Conservation (phyloP, 441 rosid species). For the Theobroma grandiflorum region DNA sequence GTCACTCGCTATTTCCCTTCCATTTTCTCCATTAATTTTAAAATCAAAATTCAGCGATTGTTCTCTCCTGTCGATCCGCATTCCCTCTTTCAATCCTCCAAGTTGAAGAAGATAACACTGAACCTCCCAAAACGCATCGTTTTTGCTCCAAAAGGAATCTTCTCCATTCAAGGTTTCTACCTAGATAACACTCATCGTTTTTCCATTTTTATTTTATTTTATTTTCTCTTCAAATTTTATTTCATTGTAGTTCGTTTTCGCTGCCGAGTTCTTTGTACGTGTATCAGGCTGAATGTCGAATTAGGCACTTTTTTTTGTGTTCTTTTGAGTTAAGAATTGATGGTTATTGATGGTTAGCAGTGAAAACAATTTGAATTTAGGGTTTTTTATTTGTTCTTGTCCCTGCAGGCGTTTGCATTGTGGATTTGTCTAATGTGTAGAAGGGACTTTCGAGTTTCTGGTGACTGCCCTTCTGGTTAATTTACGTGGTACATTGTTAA, state of each 20-base stretch:
- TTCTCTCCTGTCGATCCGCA: slow-evolving; percentile 22
- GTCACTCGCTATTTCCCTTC: slow-evolving; percentile 16
- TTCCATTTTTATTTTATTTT: not conserved
- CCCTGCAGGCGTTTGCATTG: slow-evolving; percentile 60
- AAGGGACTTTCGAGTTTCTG: slow-evolving; percentile 32
- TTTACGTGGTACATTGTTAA: slow-evolving; percentile 30
- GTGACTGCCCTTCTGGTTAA: slow-evolving; percentile 49
- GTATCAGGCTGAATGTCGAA: slow-evolving; percentile 31
- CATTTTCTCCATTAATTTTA: not conserved
- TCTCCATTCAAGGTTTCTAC: slow-evolving; percentile 36
- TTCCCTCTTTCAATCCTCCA: slow-evolving; percentile 20
- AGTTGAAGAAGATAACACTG: slow-evolving; percentile 20
- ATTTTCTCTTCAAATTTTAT: not conserved
- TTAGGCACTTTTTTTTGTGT: slow-evolving; percentile 19
- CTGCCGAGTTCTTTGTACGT: slow-evolving; percentile 34
- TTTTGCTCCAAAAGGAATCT: slow-evolving; percentile 17
- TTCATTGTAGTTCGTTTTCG: slow-evolving; percentile 1
- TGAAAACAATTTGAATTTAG: slow-evolving; percentile 44
- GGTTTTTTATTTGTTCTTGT: slow-evolving; percentile 44
- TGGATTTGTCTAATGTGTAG: slow-evolving; percentile 39
- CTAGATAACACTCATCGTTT: not conserved
- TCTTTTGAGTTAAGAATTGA: slow-evolving; percentile 27
- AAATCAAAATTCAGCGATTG: not conserved
- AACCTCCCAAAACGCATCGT: slow-evolving; percentile 25
- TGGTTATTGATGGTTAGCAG: slow-evolving; percentile 19